phyloP scores from a whole-genome alignment of 345 rosid genomes.

The Geranium rotundifolium region DNA sequence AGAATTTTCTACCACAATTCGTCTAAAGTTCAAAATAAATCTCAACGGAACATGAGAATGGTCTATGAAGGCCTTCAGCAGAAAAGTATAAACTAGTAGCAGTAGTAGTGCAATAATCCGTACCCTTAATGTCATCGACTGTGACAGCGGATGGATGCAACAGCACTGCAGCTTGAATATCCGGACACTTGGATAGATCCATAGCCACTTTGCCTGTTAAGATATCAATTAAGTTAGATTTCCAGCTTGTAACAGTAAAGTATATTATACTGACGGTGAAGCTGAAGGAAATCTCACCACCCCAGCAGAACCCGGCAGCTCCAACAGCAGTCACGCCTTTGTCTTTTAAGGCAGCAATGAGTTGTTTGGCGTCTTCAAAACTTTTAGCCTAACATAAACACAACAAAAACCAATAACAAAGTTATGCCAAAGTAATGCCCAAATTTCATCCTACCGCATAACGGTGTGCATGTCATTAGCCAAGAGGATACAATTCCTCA shows the following conservation, averaged over 20 bases:
- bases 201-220: slow-evolving; percentile 25
- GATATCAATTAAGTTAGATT: neutral
- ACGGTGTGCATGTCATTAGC: no score
- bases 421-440: no score
- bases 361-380: slow-evolving; percentile 19
- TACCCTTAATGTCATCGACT: slow-evolving; percentile 25
- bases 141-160: slow-evolving; percentile 27
- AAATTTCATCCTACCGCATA: no score
- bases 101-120: no score
- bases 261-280: neutral
- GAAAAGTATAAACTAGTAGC: neutral
- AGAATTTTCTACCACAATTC: neutral
- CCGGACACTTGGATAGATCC: slow-evolving; percentile 19
- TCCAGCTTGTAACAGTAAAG: no score
- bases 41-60: neutral
- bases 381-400: slow-evolving; percentile 23
- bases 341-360: slow-evolving; percentile 21
- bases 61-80: neutral
- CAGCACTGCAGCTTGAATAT: slow-evolving; percentile 22
- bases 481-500: no score
- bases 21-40: neutral
- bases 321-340: slow-evolving; percentile 25
- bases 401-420: no score
- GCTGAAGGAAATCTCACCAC: slow-evolving; percentile 17
- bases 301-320: slow-evolving; percentile 45